A percentile compares a stretch with the other conserved stretches of the same genome.
phyloP scores from a whole-genome alignment of 2,329 filamentous ascomycete genomes.

The Bipolaris victoriae region DNA sequence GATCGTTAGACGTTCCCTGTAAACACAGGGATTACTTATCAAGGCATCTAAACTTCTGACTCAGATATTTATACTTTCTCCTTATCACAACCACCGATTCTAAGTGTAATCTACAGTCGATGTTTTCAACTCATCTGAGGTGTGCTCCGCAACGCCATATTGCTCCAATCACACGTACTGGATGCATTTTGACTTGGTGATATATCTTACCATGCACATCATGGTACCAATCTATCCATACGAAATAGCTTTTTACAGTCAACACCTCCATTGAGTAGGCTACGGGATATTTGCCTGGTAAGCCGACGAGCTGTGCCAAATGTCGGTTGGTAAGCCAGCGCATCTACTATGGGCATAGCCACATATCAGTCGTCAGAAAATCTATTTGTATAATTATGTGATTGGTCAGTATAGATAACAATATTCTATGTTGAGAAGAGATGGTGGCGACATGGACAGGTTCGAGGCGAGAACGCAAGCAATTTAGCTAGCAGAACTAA shows the following conservation, averaged over 20 bases:
- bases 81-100: no score
- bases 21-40: no score
- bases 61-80: no score
- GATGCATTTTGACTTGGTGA: no score
- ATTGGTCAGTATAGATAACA: neutral
- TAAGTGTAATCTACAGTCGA: no score
- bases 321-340: neutral
- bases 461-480: neutral
- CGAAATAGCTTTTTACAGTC: neutral
- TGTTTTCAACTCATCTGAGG: no score
- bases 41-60: no score
- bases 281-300: neutral
- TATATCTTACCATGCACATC: neutral
- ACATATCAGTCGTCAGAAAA: no score
- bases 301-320: neutral
- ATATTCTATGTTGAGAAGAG: neutral
- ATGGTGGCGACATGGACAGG: neutral
- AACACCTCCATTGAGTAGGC: neutral
- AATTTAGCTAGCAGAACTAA: neutral
- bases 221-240: neutral
- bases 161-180: no score
- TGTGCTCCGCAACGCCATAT: no score
- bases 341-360: no score
- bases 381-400: neutral
- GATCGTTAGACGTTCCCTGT: no score